Conservation (phyloP, 192 early-diverging fungal genomes). For the Dimargaris cristalligena region DNA sequence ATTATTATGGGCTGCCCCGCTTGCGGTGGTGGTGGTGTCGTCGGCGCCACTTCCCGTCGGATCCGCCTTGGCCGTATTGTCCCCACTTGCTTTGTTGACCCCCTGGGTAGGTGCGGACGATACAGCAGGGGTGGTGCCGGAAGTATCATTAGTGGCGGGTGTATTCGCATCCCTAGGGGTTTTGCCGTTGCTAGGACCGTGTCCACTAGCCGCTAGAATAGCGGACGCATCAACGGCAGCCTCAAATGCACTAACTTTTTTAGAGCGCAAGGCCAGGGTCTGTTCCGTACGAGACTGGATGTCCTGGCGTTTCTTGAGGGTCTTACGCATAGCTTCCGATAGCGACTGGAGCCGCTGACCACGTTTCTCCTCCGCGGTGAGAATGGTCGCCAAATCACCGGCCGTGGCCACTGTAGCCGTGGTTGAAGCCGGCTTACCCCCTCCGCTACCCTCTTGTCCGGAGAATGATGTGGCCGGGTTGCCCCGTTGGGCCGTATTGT, state of each 20-base stretch:
- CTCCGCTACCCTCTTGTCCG: no score
- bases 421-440: background rate
- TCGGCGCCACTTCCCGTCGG: no score
- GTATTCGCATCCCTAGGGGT: background rate
- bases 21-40: no score
- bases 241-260: background rate
- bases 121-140: background rate
- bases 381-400: background rate
- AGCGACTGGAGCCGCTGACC: conserved; percentile 8
- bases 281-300: conserved; percentile 4
- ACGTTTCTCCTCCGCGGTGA: background rate
- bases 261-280: background rate
- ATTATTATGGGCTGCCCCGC: no score
- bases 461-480: no score
- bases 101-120: background rate
- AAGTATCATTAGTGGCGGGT: background rate
- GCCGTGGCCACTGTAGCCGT: background rate
- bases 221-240: background rate
- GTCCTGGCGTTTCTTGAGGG: conserved; percentile 7
- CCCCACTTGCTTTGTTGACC: no score
- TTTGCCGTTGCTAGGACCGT: background rate
- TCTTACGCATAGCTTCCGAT: background rate
- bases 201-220: background rate
- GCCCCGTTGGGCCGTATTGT: no score
- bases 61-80: no score